Evolutionary conservation across 2,329 filamentous ascomycete species (phyloP).

Genomic region (Neopestalotiopsis sp.): DNA sequence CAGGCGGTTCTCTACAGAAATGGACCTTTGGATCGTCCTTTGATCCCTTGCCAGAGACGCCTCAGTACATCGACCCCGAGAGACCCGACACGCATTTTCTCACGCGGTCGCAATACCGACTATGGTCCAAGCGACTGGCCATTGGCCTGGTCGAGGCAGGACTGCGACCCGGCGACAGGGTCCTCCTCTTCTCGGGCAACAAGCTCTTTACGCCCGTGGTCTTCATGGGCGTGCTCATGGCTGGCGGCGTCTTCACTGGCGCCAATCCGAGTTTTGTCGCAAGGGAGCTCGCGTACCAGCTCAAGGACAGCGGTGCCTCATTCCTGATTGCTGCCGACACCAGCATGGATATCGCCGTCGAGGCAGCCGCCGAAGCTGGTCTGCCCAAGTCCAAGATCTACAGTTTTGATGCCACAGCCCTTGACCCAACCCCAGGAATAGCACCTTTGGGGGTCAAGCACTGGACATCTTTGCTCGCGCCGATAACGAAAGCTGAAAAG

Average conservation of each 20-base stretch:
- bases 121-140: constrained; percentile 76
- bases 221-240: constrained; percentile 77
- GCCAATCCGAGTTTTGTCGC: constrained; percentile 74
- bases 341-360: constrained; percentile 66
- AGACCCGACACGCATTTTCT: constrained; percentile 71
- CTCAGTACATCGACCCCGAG: constrained; percentile 67
- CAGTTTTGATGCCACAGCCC: constrained; percentile 65
- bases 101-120: constrained; percentile 67
- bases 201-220: constrained; percentile 74
- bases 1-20: constrained; percentile 56
- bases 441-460: constrained; percentile 32
- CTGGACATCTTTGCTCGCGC: constrained; percentile 35
- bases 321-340: constrained; percentile 70
- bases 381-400: constrained; percentile 64
- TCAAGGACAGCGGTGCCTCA: constrained; percentile 71
- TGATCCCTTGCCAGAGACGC: constrained; percentile 47
- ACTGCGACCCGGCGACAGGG: constrained; percentile 70
- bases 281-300: constrained; percentile 76
- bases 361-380: constrained; percentile 66
- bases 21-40: constrained; percentile 60
- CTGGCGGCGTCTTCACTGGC: constrained; percentile 78
- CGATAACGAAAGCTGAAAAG: constrained; percentile 47
- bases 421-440: constrained; percentile 31
- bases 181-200: constrained; percentile 77
- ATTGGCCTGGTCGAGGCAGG: constrained; percentile 69